Evolutionary conservation across 2,329 filamentous ascomycete species (phyloP).

Genomic region (Dryadomyces quercus-mongolicae): DNA sequence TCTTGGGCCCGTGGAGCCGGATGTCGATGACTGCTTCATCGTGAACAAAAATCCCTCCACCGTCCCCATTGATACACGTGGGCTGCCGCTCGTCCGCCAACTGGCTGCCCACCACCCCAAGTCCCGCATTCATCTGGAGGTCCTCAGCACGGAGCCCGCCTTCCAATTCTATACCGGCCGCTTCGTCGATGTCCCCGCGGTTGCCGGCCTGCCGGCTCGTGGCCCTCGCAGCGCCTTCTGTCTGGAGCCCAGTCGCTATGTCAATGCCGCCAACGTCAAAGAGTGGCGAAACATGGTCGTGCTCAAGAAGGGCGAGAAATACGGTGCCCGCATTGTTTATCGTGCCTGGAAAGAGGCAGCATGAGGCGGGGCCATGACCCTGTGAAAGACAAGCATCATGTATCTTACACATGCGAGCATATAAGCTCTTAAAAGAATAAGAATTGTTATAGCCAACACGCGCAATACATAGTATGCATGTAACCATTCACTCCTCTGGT

Average conservation of each 20-base stretch:
- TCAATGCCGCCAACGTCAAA: constrained; percentile 75
- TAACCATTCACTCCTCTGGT: background rate
- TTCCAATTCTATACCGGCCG: constrained; percentile 97
- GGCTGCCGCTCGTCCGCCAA: constrained; percentile 49
- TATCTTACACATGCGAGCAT: no score
- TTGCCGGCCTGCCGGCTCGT: constrained; percentile 47
- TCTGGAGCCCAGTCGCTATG: constrained; percentile 81
- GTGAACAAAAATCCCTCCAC: constrained; percentile 49
- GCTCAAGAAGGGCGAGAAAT: constrained; percentile 74
- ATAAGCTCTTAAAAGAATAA: no score
- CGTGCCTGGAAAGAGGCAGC: constrained; percentile 62
- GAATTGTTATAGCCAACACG: no score
- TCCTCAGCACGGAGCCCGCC: constrained; percentile 82
- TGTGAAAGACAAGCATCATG: no score
- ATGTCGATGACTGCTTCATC: constrained; percentile 87
- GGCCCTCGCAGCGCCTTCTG: constrained; percentile 68
- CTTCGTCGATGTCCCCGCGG: constrained; percentile 63
- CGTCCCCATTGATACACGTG: constrained; percentile 55
- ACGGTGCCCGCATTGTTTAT: constrained; percentile 73
- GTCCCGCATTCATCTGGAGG: constrained; percentile 70
- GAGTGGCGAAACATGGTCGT: constrained; percentile 70
- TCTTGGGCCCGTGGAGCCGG: constrained; percentile 57
- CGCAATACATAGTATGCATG: background rate
- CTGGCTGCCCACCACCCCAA: constrained; percentile 62
- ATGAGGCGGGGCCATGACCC: no score